Evolutionary conservation across 345 rosid species (phyloP), one percentile per base, ranked within the genome.

Genomic region (Diplotaxis tenuifolia): DNA sequence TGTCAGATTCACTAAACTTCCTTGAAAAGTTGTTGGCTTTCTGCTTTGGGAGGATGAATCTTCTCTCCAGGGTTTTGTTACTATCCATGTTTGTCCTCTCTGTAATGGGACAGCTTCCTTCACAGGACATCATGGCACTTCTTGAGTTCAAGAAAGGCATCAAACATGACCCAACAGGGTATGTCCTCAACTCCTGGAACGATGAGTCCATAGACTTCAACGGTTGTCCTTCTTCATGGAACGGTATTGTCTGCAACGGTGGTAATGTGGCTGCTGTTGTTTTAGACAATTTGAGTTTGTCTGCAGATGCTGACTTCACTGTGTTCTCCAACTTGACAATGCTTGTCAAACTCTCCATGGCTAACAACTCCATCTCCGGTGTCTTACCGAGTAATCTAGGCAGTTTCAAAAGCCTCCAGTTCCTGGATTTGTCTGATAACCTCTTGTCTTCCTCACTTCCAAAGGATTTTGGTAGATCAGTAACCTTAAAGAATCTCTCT

Each of bases 161-260:
- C 67, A 90, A 86, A 79, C 93, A 90, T 85, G 99, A 95, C 78
- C 99, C 99, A 21, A 85, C 97, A 9, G 96, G 97, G 28, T 95
- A 78, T 85, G 96, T 95, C 6, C 89, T 95, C 57, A 50, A 84
- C 62, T 95, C 99, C n/a, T 95, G 99, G 99, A 92, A 88, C 61
- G 96, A 92, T 36, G 99, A 92, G 79, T 90, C 99, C n/a, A 92
- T 92, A 12, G 96, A 92, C 74, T 92, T 95, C 65, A 80, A 92
- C 75, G 99, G 99, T 16, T 95, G 99, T 62, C 99, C 99, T 77
- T 80, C 99, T 69, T 87, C 96, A 0, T 95, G 99, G 99, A 92
- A 95, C 76, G 99, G 99, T 9, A 83, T 95, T 9, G 86, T 90
- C 28, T 95, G 99, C 71, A 95, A 90, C 72, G 93, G 92, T 11